Conservation (phyloP, 305 asterid species). For the Coffea humblotiana region DNA sequence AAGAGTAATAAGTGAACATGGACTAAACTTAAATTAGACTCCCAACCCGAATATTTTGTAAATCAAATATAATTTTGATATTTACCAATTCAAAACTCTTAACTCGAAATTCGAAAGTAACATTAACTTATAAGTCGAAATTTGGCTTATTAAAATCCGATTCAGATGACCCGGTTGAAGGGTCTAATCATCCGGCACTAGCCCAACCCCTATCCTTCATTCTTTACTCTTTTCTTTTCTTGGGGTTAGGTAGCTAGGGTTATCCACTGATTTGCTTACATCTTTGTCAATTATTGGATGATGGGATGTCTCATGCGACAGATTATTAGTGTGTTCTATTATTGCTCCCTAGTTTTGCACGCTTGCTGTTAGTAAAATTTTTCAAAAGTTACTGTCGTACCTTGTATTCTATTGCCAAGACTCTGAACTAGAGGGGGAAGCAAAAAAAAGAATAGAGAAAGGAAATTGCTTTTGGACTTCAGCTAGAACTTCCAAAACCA, state of each 20-base stretch:
- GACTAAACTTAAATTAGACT: too few relatives aligned
- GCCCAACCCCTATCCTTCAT: not conserved
- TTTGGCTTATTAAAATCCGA: too few relatives aligned
- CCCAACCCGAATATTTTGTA: too few relatives aligned
- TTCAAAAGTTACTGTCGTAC: not conserved
- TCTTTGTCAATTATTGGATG: not conserved
- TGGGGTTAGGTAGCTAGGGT: conserved; percentile 6
- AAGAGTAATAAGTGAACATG: too few relatives aligned
- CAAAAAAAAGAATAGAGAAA: not conserved
- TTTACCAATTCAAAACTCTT: too few relatives aligned
- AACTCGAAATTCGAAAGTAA: too few relatives aligned
- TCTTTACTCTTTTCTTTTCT: not conserved
- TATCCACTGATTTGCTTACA: not conserved
- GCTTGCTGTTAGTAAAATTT: not conserved
- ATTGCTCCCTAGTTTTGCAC: not conserved
- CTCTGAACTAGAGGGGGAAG: not conserved
- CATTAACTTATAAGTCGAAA: too few relatives aligned
- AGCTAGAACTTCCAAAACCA: not conserved
- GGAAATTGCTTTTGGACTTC: not conserved
- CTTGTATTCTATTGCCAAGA: not conserved
- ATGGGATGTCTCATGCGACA: not conserved
- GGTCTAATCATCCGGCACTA: not conserved
- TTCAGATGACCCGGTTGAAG: too few relatives aligned
- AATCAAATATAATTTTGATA: too few relatives aligned
- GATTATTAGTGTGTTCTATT: not conserved